Evolutionary conservation across 208 protist genomes (phyloP), one percentile per base, ranked within the genome.

Genomic region (Wallacemonas sp.): DNA sequence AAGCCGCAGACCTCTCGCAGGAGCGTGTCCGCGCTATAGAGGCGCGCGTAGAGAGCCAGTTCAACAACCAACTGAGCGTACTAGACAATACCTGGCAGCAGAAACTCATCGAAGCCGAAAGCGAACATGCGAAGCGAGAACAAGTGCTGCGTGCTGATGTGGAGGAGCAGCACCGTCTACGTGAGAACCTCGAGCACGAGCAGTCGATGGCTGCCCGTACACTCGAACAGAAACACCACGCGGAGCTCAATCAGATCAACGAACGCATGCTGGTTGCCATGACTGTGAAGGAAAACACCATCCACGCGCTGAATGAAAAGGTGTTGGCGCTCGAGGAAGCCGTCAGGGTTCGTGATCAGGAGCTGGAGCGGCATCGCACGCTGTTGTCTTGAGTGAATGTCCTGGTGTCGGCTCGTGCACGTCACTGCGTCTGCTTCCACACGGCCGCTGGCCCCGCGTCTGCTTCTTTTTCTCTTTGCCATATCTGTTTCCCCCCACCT

Each of bases 161-260:
- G 15, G 77, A 75, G 26, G 63, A 66, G 44, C 65, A 71, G 19
- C 32, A 27, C 37, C 73, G 73, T 58, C 78, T 87, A 33, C 27
- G 87, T 30, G 41, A 75, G 12, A 68, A 55, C 0, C 54, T 73
- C n/a, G 73, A 70, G 58, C 53, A 68, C 22, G 73, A 78, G 41
- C 71, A 73, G n/a, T 74, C 82, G 34, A 64, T 79, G 37, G 77
- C 90, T 37, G 76, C 71, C 46, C 76, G 76, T 38, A 76, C 74
- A 29, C 62, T 84, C 61, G 87, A 93, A 61, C 90, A 92, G 66
- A 81, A 81, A 41, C 85, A 95, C 63, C 70, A 81, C 60, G 75
- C 74, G 27, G 82, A 91, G 71, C 76, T 95, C 9, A 85, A 67
- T 17, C 73, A 86, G 55, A 91, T 95, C 52, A 92, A 95, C 63